Base-by-base conservation (phyloP, 164 flowering plant genomes). In the Vitis cinerea region DNA sequence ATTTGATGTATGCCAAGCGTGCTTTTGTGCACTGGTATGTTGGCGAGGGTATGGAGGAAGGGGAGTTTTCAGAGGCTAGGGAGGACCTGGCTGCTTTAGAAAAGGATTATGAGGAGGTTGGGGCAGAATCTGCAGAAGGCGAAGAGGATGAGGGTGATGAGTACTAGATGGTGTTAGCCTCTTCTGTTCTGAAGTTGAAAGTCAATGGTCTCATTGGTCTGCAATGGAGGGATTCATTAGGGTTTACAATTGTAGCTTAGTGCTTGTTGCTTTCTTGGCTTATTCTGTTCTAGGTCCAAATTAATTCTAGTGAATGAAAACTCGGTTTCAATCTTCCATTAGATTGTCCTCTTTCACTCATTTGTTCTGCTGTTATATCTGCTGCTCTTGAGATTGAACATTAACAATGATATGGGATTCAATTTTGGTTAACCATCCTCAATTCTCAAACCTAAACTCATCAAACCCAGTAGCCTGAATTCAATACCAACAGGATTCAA, bases 1-100 rank as follows among this genome's bases (percentile, higher is more conserved):
- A 87, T 78, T 66, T 87, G 29, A 87, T 87, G 91, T 85, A 87
- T 47, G 80, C 85, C 0, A 87, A 87, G 83, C 52, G 90, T n/a
- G 92, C 92, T 0, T 86, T 88, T 66, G 92, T 88, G 53, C 92
- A 88, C 44, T 88, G 92, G 92, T 86, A 88, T 66, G 92, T 86
- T 14, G 92, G 92, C 71, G 90, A 88, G 72, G 90, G 92, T 9
- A 88, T 86, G 92, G 92, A 88, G 78, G 92, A 88, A 73, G 92
- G 89, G 6, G 89, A 88, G 75, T 88, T 88, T 52, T 88, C 92
- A 0, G 92, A 88, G 74, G 90, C 92, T 4, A 72, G 88, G 11
- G 90, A 88, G 72, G 92, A 88, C 50, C 59, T 88, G 69, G 89
- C 88, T 58, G 91, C 91, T 3, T 74, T 87, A 5, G 90, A 85